Base-by-base conservation (phyloP, 1,284 basidiomycete species). In the Melanopsichium pennsylvanicum region DNA sequence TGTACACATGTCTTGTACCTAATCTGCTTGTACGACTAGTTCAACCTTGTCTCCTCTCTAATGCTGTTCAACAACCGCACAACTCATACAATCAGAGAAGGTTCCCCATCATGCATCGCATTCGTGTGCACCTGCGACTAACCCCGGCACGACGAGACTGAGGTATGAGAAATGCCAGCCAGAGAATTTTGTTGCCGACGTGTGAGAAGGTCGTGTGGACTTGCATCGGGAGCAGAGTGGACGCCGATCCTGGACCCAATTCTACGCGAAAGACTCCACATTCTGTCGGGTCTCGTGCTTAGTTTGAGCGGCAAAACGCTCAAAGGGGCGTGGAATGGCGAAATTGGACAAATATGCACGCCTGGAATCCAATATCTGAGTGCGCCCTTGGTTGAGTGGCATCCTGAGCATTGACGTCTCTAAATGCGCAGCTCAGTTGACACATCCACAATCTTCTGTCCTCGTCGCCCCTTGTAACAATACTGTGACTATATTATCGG, bases 41-140 rank as follows among this genome's bases (percentile, higher is more conserved):
- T 68, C 64, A 68, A 68, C 64, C 64, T 68, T 61, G 59, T 68
- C 58, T 58, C 42, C 26, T 47, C 44, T 68, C 52, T 54, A 34
- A 62, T 62, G 64, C 64, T 47, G 64, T 63, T 60, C 67, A 70
- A 60, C 67, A 63, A 26, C 67, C 21, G 67, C 56, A 62, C 57
- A 51, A 42, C 38, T 50, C 46, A 50, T 49, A 46, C 50, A 58
- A 54, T 55, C 61, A 58, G 50, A 50, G 42, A 45, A 58, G 44
- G 31, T 29, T 34, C 22, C 33, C 36, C 29, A 16, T 40, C 15
- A 16, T 26, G 16, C 25, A 11, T 27, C 12, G 13, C 29, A 6
- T 19, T 43, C 31, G 27, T 29, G 27, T 16, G 23, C 15, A 18
- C 4, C 13, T 40, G 39, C 18, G 39, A n/a, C 25, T 18, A 41